Evolutionary conservation across 2,329 filamentous ascomycete genomes (phyloP).

Genomic region (Claviceps fusiformis): DNA sequence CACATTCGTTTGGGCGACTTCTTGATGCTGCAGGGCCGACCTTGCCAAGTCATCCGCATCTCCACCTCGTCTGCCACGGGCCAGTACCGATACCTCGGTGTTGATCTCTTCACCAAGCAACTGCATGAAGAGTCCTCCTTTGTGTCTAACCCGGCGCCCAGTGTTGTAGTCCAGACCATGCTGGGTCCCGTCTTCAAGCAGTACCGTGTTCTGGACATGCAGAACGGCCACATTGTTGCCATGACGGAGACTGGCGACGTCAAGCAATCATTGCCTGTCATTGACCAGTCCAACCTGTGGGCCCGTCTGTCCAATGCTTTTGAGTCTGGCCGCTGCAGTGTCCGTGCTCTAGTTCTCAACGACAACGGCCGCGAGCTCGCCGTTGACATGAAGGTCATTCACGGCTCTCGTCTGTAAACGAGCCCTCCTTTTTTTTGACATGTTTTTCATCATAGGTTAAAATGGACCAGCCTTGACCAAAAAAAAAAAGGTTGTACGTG

Average conservation of each 20-base stretch:
- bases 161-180: conserved; percentile 98
- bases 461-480: background rate
- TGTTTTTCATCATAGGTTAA: background rate
- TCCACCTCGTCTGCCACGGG: conserved; percentile 94
- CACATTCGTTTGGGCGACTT: conserved; percentile 99
- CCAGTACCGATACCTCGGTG: conserved; percentile 99
- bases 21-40: conserved; percentile 95
- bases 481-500: background rate
- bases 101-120: conserved; percentile 99
- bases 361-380: conserved; percentile 88
- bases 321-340: conserved; percentile 80
- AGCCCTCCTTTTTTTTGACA: background rate
- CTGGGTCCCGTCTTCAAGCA: conserved; percentile 99
- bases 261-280: conserved; percentile 86
- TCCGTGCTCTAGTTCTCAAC: conserved; percentile 90
- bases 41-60: conserved; percentile 99
- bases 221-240: conserved; percentile 74
- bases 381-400: conserved; percentile 98
- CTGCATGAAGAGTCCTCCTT: conserved; percentile 97
- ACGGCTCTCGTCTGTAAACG: conserved; percentile 54
- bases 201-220: conserved; percentile 97
- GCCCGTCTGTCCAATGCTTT: conserved; percentile 70
- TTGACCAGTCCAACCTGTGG: conserved; percentile 89
- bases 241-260: conserved; percentile 99
- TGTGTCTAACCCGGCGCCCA: conserved; percentile 91